Base-by-base conservation (phyloP, 176 grass and related monocot genomes). In the Poa pratensis region DNA sequence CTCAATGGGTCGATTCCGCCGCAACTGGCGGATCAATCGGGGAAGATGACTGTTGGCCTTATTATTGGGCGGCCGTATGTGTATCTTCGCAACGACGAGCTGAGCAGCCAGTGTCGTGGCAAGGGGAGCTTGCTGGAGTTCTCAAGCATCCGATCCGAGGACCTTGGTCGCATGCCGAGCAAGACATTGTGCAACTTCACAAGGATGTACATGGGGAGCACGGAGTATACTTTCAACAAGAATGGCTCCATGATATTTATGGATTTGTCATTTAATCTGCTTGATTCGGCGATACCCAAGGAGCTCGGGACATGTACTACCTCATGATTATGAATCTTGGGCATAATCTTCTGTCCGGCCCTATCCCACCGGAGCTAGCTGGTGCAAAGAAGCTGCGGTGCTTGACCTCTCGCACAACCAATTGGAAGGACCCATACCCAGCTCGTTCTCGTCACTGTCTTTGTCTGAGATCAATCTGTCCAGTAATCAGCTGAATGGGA, bases 221-320 rank as follows among this genome's bases (percentile, higher is more conserved):
- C 87, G 0, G 88, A 88, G 73, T 94, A 91, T 39, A 97, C 92
- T 11, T 97, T 97, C 88, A 91, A 80, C 72, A 94, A 97, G 79
- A 97, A 97, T 76, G 95, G 95, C 32, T 94, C 95, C 37, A 94
- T 97, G 92, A 97, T 97, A 72, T 97, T 97, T 61, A 85, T 97
- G 9, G 95, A 97, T 79, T 90, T 97, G 81, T 97, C 95, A 7
- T 95, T 88, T 45, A 97, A 97, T 88, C 88, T 95, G 79, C 89
- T 97, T 0, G 73, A 88, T n/a, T 94, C 87, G 0, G 75, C 53
- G 45, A 97, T 97, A 82, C 92, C 95, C 0, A 86, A 89, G 82
- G 92, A 97, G 89, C 67, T 97, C 16, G 92, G 95, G 15, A 18
- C 76, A 93, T 97, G 95, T 97, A 35, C 78, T 97, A 97, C 80